phyloP scores from a whole-genome alignment of 768 basidiomycete genomes.

The Multifurca ochricompacta region DNA sequence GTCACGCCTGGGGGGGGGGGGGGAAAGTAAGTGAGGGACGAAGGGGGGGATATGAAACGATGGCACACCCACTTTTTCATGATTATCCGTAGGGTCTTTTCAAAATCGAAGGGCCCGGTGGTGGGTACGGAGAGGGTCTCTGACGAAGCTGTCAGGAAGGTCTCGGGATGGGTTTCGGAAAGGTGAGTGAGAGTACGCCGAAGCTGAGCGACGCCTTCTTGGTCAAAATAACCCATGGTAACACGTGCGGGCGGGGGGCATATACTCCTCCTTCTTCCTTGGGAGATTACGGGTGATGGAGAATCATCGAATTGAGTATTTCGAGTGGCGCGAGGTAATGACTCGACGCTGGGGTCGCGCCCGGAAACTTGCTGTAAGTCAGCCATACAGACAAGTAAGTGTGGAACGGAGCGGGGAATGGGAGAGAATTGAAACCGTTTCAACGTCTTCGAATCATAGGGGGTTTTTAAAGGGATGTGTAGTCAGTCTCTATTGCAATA shows the following conservation, averaged over 20 bases:
- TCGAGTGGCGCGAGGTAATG: constrained; percentile 5
- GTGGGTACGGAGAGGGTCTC: constrained; percentile 19
- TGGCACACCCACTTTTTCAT: constrained; percentile 23
- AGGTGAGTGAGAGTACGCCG: constrained; percentile 30
- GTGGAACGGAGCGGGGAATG: not conserved
- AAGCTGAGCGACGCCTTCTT: constrained; percentile 38
- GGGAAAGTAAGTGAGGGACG: not conserved
- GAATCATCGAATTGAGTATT: not conserved
- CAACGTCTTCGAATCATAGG: no score
- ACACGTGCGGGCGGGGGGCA: constrained; percentile 29
- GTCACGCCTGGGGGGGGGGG: constrained; percentile 31
- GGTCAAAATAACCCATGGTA: constrained; percentile 47
- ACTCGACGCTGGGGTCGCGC: not conserved
- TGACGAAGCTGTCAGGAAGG: constrained; percentile 12
- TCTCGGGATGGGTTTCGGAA: not conserved
- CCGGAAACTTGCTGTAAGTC: not conserved
- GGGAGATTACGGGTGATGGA: not conserved
- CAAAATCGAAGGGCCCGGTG: constrained; percentile 27
- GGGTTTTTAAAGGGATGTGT: no score
- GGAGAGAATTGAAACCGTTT: not conserved
- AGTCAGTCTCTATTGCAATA: no score
- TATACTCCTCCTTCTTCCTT: not conserved
- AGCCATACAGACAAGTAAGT: no score
- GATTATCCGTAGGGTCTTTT: constrained; percentile 24
- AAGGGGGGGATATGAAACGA: not conserved